Evolutionary conservation across 2,329 filamentous ascomycete species (phyloP), one percentile per base, ranked within the genome.

Genomic region (Septoria linicola): DNA sequence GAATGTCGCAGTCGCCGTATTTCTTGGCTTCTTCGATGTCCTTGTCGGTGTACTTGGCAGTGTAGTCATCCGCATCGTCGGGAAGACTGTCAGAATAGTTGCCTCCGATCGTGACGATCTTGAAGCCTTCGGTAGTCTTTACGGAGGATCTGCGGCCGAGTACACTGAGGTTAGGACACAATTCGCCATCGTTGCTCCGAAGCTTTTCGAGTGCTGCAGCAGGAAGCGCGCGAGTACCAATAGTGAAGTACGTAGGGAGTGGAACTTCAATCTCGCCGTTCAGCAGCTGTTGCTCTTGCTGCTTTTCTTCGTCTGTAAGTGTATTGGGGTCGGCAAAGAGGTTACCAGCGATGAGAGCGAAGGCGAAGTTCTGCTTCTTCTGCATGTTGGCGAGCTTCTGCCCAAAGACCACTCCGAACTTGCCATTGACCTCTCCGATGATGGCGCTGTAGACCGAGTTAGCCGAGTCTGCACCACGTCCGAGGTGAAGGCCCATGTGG

Each of bases 81-180:
- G 64, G 61, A 13, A 41, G 35, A 23, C 32, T 35, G 3, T 46
- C 34, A 3, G 51, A 39, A 41, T 67, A 57, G 2, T 75, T 79
- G 0, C 93, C 93, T 20, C 92, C 92, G 0, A 99, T 77, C 0
- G 88, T 78, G n/a, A 92, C 88, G 55, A 99, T 90, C 43, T 87
- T 84, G 39, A 97, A 77, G 1, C 91, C 92, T 59, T 96, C 91
- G 0, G 88, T 86, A 0, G 92, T 97, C 68, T 93, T 97, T 45
- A 89, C 86, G 11, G 86, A 84, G 55, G 88, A 89, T 63, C 89
- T 85, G 70, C 93, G 95, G 51, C 88, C 91, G 1, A 99, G 80
- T 64, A 87, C 95, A 70, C 89, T 88, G 8, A 99, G 80, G 66
- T 99, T 97, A n/a, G 85, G 80, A 67, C 90, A 96, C 14, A 99